These are phyloP conservation scores for Solanum hybrid DNA, from an alignment of 305 asterid species.

Conservation along the genomic window DNA sequence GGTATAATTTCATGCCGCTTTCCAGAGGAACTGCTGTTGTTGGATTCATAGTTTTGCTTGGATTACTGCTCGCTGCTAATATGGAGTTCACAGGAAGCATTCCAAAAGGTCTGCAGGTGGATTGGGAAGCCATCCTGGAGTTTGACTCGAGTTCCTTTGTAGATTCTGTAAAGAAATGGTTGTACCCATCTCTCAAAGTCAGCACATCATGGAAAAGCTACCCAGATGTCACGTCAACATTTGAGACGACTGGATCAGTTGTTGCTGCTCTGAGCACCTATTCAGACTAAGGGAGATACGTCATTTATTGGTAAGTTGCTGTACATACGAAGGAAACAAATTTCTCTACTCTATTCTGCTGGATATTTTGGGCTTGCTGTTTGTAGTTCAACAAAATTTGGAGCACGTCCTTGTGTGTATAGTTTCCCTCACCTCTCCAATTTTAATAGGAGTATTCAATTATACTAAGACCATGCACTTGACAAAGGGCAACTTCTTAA, in stretches of 20 bases:
- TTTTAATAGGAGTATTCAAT: background rate
- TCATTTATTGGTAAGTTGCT: background rate
- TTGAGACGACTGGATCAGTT: constrained; percentile 80
- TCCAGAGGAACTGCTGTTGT: constrained; percentile 73
- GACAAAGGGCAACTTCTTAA: background rate
- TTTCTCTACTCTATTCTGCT: background rate
- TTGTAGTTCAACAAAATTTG: background rate
- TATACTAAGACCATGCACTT: background rate
- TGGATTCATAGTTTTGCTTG: constrained; percentile 77
- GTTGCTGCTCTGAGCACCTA: constrained; percentile 84
- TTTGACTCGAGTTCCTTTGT: constrained; percentile 51
- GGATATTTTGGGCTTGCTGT: background rate
- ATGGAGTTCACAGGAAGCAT: constrained; percentile 95
- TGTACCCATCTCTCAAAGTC: constrained; percentile 74
- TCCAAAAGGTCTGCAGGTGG: constrained; percentile 83
- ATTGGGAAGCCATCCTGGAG: constrained; percentile 94
- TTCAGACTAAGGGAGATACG: constrained; percentile 34
- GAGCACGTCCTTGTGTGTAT: background rate
- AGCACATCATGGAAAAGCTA: constrained; percentile 83
- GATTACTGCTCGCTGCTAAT: constrained; percentile 86
- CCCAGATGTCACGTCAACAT: constrained; percentile 83
- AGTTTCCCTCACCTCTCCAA: background rate
- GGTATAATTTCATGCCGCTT: constrained; percentile 92
- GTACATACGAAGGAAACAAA: background rate
- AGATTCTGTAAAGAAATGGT: constrained; percentile 61